These are phyloP conservation scores for Bruguiera sexangula DNA, from an alignment of 345 rosid genomes.

Conservation along the genomic window DNA sequence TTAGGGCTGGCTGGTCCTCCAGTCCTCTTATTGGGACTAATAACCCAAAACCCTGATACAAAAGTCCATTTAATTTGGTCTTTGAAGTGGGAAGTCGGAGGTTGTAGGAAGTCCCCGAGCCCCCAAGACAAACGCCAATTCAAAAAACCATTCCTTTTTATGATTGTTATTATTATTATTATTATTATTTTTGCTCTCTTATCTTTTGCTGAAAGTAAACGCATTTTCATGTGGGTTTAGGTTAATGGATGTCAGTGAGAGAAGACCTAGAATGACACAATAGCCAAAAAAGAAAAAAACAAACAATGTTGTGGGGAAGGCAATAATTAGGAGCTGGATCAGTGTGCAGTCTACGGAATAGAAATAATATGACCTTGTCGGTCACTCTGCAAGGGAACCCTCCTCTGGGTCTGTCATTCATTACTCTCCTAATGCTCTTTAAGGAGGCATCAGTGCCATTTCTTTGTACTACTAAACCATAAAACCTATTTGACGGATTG, in stretches of 20 bases:
- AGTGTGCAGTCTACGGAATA: conserved; percentile 38
- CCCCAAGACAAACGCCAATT: not conserved
- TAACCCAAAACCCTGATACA: not conserved
- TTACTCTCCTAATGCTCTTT: not conserved
- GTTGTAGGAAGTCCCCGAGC: conserved; percentile 27
- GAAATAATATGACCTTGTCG: conserved; percentile 47
- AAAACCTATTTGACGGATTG: conserved; percentile 14
- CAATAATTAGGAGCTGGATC: conserved; percentile 42
- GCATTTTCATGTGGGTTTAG: not conserved
- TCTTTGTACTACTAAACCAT: conserved; percentile 8
- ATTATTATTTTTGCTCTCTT: not conserved
- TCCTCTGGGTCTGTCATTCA: not conserved
- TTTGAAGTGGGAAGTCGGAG: conserved; percentile 9
- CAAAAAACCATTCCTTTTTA: not conserved
- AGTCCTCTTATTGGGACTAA: not conserved
- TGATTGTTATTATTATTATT: not conserved
- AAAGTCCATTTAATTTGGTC: not conserved
- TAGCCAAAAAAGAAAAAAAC: not conserved
- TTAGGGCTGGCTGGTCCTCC: not conserved
- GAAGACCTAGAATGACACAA: not conserved
- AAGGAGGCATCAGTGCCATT: not conserved
- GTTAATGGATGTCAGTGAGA: conserved; percentile 2
- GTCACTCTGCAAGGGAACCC: conserved; percentile 23
- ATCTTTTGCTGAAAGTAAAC: not conserved
- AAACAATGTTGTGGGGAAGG: not conserved